Conservation (phyloP, 768 basidiomycete species). For the Xerocomus potaroensis region DNA sequence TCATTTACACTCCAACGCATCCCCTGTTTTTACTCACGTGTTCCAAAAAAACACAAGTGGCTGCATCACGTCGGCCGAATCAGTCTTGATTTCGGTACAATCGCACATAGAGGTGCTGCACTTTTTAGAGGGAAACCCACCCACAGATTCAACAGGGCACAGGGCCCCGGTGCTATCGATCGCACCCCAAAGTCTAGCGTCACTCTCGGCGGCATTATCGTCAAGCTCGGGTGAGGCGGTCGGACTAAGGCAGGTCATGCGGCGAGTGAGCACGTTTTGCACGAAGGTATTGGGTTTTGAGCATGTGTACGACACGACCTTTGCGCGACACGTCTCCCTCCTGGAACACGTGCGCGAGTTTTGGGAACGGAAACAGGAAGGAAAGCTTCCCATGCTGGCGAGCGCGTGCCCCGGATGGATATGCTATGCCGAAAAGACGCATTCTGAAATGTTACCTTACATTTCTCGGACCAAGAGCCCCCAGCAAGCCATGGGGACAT, state of each 20-base stretch:
- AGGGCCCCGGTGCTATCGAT: conserved; percentile 77
- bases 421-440: conserved; percentile 98
- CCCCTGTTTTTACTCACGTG: conserved; percentile 8
- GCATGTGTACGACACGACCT: conserved; percentile 93
- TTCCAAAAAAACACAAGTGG: conserved; percentile 56
- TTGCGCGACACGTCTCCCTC: conserved; percentile 83
- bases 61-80: conserved; percentile 98
- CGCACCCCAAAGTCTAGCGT: conserved; percentile 83
- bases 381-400: conserved; percentile 78
- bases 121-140: conserved; percentile 61
- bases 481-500: conserved; percentile 89
- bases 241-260: conserved; percentile 57
- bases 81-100: conserved; percentile 92
- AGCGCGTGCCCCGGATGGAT: conserved; percentile 99
- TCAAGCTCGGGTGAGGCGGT: conserved; percentile 41
- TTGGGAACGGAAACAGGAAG: conserved; percentile 53
- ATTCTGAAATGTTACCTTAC: conserved; percentile 89
- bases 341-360: conserved; percentile 82
- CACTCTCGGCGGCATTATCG: conserved; percentile 62
- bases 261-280: conserved; percentile 69
- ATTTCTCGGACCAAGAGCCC: conserved; percentile 87
- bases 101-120: conserved; percentile 90
- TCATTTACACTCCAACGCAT: conserved; percentile 7
- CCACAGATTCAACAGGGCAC: conserved; percentile 35
- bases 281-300: conserved; percentile 63